Conservation (phyloP, 768 basidiomycete genomes). For the Lentinula lateritia region DNA sequence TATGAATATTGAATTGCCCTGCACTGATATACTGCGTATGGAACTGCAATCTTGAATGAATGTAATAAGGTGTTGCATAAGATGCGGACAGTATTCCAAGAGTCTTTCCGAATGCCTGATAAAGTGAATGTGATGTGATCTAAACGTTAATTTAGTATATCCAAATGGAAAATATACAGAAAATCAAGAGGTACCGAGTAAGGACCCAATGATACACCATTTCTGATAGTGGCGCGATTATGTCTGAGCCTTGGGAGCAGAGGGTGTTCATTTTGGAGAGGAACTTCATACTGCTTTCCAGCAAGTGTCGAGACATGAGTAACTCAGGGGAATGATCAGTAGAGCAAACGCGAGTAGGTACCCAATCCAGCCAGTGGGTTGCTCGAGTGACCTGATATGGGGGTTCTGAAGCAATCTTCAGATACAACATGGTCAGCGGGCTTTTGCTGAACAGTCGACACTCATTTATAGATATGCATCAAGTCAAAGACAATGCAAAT, state of each 20-base stretch:
- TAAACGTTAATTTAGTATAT: not conserved
- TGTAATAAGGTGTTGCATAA: not conserved
- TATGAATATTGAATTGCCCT: not conserved
- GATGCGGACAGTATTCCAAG: not conserved
- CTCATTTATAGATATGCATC: not conserved
- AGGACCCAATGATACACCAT: not conserved
- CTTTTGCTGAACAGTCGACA: not conserved
- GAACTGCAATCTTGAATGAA: not conserved
- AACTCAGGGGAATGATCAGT: not conserved
- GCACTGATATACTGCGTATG: not conserved
- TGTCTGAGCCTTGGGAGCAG: not conserved
- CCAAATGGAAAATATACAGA: not conserved
- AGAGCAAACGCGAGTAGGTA: not conserved
- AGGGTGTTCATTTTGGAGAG: not conserved
- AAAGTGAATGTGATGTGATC: not conserved
- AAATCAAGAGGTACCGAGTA: not conserved
- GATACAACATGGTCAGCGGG: not conserved
- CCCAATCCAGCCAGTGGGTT: slow-evolving; percentile 5
- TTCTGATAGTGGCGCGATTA: not conserved
- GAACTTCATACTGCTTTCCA: slow-evolving; percentile 1
- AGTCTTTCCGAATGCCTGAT: not conserved
- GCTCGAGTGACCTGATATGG: not conserved
- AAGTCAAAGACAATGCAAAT: not conserved
- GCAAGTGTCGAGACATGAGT: not conserved
- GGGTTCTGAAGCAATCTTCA: slow-evolving; percentile 3